Evolutionary conservation across 2,329 filamentous ascomycete genomes (phyloP).

Genomic region (Cordyceps cateniannulata): DNA sequence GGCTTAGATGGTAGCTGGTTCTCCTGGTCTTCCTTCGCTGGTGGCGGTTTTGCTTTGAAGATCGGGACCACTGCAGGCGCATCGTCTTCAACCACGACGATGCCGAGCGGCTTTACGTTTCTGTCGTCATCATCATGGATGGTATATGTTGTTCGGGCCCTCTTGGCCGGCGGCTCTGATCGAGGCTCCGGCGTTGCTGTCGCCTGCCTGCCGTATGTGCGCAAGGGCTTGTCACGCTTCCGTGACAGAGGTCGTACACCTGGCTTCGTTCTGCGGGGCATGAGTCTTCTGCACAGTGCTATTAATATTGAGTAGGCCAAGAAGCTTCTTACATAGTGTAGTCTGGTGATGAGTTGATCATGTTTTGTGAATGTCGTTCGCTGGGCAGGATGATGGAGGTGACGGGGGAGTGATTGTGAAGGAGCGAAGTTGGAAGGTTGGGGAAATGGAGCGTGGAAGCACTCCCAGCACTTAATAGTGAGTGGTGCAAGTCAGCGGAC

Average conservation of each 20-base stretch:
- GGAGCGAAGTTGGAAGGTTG: background rate
- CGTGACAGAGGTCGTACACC: slow-evolving; percentile 20
- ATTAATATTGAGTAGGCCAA: background rate
- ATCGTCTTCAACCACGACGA: background rate
- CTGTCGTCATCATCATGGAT: background rate
- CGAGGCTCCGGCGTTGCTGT: slow-evolving; percentile 19
- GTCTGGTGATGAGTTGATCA: slow-evolving; percentile 23
- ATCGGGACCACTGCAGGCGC: background rate
- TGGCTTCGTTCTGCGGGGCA: slow-evolving; percentile 24
- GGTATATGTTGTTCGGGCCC: slow-evolving; percentile 4
- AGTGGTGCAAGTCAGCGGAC: background rate
- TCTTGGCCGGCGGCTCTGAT: slow-evolving; percentile 25
- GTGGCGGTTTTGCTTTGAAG: background rate
- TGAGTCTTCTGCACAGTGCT: slow-evolving; percentile 10
- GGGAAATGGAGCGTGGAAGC: background rate
- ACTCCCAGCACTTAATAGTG: background rate
- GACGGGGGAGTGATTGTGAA: background rate
- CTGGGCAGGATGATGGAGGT: background rate
- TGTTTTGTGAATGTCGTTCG: slow-evolving; percentile 10
- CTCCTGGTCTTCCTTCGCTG: background rate
- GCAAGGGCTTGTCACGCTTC: slow-evolving; percentile 28
- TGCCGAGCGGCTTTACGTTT: slow-evolving; percentile 4
- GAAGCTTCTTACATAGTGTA: slow-evolving; percentile 21
- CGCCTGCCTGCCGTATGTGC: slow-evolving; percentile 34
- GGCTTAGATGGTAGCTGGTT: slow-evolving; percentile 1